A percentile compares a stretch with the other conserved stretches of the same genome.
Evolutionary conservation across 1,284 basidiomycete genomes (phyloP).

Genomic region (Papiliotrema nemorosa): DNA sequence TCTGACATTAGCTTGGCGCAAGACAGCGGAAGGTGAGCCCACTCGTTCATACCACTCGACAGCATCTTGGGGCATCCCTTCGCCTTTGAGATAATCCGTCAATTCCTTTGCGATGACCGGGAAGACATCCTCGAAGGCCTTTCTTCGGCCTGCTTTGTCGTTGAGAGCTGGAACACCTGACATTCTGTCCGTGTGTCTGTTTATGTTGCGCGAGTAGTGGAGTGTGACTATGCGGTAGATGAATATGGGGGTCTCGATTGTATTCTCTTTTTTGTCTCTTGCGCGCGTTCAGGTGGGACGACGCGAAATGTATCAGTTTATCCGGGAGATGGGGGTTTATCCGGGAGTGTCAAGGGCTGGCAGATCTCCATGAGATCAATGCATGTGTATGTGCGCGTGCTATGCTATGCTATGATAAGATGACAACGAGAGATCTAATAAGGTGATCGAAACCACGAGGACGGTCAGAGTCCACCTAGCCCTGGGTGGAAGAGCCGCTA

Average conservation of each 20-base stretch:
- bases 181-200: neutral
- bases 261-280: too few relatives aligned
- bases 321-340: neutral
- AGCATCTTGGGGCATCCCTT: constrained; percentile 75
- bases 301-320: neutral
- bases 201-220: too few relatives aligned
- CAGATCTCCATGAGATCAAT: neutral
- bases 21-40: constrained; percentile 22
- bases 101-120: constrained; percentile 54
- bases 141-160: constrained; percentile 35
- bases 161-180: too few relatives aligned
- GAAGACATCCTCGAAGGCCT: constrained; percentile 53
- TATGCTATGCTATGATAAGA: neutral
- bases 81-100: constrained; percentile 2
- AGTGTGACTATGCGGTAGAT: too few relatives aligned
- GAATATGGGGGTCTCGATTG: too few relatives aligned
- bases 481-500: too few relatives aligned
- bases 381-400: neutral
- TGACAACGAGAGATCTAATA: neutral
- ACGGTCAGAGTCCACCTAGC: too few relatives aligned
- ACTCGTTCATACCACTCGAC: constrained; percentile 76
- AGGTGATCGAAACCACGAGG: neutral
- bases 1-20: constrained; percentile 53
- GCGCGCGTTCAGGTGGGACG: neutral
- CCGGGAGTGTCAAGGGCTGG: neutral